These are phyloP conservation scores for Cunninghamia lanceolata DNA, from an alignment of 75 land plant genomes.

Conservation along the genomic window DNA sequence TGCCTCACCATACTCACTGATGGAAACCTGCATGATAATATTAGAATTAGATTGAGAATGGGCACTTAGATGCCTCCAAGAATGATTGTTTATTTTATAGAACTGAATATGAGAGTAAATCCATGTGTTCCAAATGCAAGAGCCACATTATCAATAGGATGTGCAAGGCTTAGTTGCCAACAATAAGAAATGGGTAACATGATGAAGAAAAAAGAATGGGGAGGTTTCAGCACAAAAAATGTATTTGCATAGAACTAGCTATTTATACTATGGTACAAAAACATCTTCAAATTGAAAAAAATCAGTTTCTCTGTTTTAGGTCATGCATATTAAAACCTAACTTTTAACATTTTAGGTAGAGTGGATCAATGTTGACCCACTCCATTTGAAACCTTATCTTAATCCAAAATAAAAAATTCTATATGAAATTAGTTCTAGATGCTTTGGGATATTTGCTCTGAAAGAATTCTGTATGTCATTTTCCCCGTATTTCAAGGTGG, in stretches of 20 bases:
- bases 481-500: neutral
- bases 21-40: neutral
- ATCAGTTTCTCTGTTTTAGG: neutral
- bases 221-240: neutral
- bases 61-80: neutral
- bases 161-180: neutral
- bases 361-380: neutral
- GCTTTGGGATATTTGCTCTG: neutral
- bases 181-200: neutral
- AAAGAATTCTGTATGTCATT: neutral
- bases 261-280: neutral
- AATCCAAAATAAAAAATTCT: neutral
- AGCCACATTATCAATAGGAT: neutral
- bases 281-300: neutral
- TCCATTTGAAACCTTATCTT: too few relatives aligned
- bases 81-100: neutral
- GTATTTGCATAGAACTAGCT: neutral
- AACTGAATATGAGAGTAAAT: neutral
- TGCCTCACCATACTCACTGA: neutral
- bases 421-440: neutral
- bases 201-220: neutral
- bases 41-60: neutral
- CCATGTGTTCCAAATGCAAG: neutral
- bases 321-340: neutral
- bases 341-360: neutral